Evolutionary conservation across 2,329 filamentous ascomycete genomes (phyloP).

Genomic region (Trichoderma pleuroti): DNA sequence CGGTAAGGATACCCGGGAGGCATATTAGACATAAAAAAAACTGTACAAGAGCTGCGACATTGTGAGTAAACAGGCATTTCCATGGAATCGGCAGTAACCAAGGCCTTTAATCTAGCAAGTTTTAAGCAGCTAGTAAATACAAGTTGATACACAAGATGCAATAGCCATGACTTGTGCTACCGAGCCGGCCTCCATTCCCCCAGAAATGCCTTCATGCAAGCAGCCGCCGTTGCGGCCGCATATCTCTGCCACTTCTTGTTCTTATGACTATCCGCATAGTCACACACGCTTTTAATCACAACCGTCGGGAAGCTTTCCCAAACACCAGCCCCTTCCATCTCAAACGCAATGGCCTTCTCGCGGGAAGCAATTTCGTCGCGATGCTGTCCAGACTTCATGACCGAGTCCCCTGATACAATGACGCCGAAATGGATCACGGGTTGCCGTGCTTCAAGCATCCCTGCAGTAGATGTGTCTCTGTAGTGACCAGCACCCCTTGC

Average conservation of each 20-base stretch:
- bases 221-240: conserved; percentile 21
- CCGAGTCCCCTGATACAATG: conserved; percentile 37
- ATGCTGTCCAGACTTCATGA: conserved; percentile 36
- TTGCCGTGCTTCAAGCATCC: not conserved
- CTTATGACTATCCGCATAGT: conserved; percentile 40
- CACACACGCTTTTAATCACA: conserved; percentile 36
- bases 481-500: not conserved
- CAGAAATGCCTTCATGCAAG: conserved; percentile 13
- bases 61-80: not conserved
- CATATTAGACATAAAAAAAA: not conserved
- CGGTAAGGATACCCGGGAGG: not conserved
- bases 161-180: not conserved
- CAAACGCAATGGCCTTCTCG: conserved; percentile 28
- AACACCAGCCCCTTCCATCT: conserved; percentile 33
- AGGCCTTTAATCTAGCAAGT: not conserved
- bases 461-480: not conserved
- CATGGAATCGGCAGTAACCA: not conserved
- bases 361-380: conserved; percentile 32
- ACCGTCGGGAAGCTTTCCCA: conserved; percentile 32
- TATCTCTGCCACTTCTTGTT: conserved; percentile 32
- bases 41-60: not conserved
- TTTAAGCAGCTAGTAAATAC: not conserved
- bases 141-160: not conserved
- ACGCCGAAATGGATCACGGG: conserved; percentile 29
- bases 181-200: not conserved